phyloP scores from a whole-genome alignment of 2,329 filamentous ascomycete genomes.

The Sphaceloma murrayae region DNA sequence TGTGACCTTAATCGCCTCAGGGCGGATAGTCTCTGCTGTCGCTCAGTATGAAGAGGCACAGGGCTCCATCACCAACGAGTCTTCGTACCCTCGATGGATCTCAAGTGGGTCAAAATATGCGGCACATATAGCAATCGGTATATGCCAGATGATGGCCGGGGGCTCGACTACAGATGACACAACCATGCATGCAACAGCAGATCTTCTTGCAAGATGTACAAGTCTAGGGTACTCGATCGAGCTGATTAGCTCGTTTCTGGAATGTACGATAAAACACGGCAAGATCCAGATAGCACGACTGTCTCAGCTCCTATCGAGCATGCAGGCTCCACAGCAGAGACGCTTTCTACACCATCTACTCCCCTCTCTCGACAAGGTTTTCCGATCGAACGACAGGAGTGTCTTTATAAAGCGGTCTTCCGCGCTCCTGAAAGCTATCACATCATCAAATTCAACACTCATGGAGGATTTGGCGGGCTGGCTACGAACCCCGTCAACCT shows the following conservation, averaged over 20 bases:
- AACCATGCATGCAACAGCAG: slow-evolving; percentile 30
- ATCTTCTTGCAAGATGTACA: slow-evolving; percentile 50
- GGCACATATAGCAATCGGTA: slow-evolving; percentile 53
- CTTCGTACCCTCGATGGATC: slow-evolving; percentile 56
- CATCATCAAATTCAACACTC: slow-evolving; percentile 17
- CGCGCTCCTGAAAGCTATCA: slow-evolving; percentile 18
- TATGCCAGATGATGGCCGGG: slow-evolving; percentile 21
- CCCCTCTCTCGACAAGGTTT: slow-evolving; percentile 24
- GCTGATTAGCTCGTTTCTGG: background rate
- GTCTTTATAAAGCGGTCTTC: slow-evolving; percentile 16
- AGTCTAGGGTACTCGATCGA: slow-evolving; percentile 63
- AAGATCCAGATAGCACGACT: background rate
- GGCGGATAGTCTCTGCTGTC: slow-evolving; percentile 48
- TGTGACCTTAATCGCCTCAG: slow-evolving; percentile 48
- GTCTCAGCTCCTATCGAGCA: slow-evolving; percentile 30
- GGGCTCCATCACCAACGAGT: slow-evolving; percentile 24
- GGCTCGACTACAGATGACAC: too few relatives aligned
- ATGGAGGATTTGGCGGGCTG: slow-evolving; percentile 21
- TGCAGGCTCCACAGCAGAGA: slow-evolving; percentile 43
- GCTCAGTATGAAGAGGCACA: slow-evolving; percentile 50
- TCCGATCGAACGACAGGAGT: slow-evolving; percentile 19
- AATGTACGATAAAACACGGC: background rate
- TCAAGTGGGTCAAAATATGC: slow-evolving; percentile 56
- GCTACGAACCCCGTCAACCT: slow-evolving; percentile 22
- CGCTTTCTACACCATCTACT: slow-evolving; percentile 31